Percentiles rank a stretch among this genome's conserved stretches.
Evolutionary conservation across 73 alveolate species (phyloP).

Genomic region (Paramecium tetraurelia): DNA sequence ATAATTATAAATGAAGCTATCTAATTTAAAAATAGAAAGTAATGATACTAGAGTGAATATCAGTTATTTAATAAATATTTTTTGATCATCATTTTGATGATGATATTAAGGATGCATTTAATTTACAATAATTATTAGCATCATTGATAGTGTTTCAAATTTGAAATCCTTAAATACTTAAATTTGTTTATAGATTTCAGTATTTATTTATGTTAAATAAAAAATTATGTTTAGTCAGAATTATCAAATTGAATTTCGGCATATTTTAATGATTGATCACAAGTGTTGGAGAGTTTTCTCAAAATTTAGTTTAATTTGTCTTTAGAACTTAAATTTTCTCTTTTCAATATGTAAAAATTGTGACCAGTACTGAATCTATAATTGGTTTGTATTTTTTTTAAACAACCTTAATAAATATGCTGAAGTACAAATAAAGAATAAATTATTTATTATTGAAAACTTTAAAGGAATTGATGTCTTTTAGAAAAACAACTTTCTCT

Average conservation of each 20-base stretch:
- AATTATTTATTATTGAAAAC: neutral
- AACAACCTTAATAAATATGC: neutral
- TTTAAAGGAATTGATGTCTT: neutral
- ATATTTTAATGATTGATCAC: neutral
- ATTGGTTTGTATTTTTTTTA: neutral
- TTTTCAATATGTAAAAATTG: neutral
- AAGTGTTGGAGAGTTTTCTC: neutral
- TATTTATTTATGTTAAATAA: neutral
- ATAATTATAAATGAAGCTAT: too few species aligned
- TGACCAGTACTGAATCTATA: neutral
- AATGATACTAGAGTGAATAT: neutral
- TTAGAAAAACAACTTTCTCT: neutral
- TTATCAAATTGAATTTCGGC: neutral
- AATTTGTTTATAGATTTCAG: neutral
- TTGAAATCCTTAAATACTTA: neutral
- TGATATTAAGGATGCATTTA: neutral
- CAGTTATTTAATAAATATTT: neutral
- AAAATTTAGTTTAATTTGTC: neutral
- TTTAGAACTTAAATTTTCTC: neutral
- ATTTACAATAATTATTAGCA: neutral
- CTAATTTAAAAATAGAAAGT: neutral
- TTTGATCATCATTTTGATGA: neutral
- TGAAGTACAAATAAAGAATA: neutral
- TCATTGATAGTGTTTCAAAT: neutral
- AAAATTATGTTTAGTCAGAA: neutral